A percentile compares a stretch with the other conserved stretches of the same genome.
Conservation (phyloP, 2,329 filamentous ascomycete species). For the Pestalotiopsis sp. region DNA sequence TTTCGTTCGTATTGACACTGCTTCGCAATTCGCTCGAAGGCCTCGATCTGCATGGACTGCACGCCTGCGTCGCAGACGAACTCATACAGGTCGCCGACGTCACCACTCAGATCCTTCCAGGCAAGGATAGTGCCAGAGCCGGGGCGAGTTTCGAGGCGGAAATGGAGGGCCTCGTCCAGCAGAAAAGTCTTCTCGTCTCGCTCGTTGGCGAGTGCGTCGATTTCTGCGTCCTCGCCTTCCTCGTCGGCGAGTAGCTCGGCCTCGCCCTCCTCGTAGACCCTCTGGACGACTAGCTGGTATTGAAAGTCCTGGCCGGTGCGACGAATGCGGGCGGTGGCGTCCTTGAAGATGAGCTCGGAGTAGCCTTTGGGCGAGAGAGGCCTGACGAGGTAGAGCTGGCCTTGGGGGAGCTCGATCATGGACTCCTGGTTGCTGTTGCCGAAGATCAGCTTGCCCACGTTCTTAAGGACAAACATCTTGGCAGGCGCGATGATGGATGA, state of each 20-base stretch:
- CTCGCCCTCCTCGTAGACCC: conserved; percentile 96
- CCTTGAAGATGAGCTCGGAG: conserved; percentile 98
- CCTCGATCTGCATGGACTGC: conserved; percentile 67
- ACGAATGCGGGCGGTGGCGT: conserved; percentile 88
- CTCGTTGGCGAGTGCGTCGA: conserved; percentile 72
- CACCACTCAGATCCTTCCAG: conserved; percentile 93
- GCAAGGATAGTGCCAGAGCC: conserved; percentile 84
- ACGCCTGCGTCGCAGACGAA: conserved; percentile 87
- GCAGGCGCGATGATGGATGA: conserved; percentile 3
- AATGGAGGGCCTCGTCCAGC: conserved; percentile 87
- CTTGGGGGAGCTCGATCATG: conserved; percentile 90
- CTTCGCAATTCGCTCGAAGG: conserved; percentile 79
- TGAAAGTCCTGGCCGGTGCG: conserved; percentile 93
- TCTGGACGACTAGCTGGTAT: conserved; percentile 94
- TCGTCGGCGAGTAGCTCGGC: conserved; percentile 89
- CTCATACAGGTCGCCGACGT: conserved; percentile 93
- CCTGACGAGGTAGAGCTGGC: conserved; percentile 95
- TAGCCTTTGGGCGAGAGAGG: conserved; percentile 95
- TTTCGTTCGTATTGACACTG: conserved; percentile 99
- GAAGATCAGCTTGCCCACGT: conserved; percentile 86
- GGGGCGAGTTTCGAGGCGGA: conserved; percentile 80
- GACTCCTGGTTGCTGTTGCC: conserved; percentile 85
- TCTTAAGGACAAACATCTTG: conserved; percentile 43
- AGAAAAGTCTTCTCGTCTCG: conserved; percentile 97
- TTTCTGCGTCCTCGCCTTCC: conserved; percentile 77